These are phyloP conservation scores for Cladosporium halotolerans DNA, from an alignment of 2,329 filamentous ascomycete species.

Conservation along the genomic window DNA sequence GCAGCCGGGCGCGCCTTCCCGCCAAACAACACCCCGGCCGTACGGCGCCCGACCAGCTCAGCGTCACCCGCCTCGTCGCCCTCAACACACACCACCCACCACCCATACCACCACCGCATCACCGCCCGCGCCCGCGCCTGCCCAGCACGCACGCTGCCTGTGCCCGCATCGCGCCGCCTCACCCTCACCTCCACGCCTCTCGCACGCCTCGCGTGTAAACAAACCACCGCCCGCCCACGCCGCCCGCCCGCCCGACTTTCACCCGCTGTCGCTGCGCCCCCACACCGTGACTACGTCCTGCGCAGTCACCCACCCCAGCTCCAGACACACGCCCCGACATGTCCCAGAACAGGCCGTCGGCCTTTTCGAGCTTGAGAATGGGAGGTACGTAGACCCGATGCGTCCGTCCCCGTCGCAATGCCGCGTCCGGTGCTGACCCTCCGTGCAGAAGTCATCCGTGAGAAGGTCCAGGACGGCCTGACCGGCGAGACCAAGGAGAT, in stretches of 20 bases:
- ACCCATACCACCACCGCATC: background rate
- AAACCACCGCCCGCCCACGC: background rate
- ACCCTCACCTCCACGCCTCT: slow-evolving; percentile 14
- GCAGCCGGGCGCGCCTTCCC: slow-evolving; percentile 7
- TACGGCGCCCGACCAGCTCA: slow-evolving; percentile 7
- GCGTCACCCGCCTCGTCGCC: slow-evolving; percentile 1
- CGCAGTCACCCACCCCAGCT: background rate
- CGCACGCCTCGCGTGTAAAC: background rate
- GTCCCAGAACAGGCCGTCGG: slow-evolving; percentile 87
- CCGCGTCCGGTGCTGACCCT: slow-evolving; percentile 29
- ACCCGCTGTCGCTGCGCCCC: slow-evolving; percentile 2
- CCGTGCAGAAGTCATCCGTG: slow-evolving; percentile 80
- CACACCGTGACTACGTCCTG: background rate
- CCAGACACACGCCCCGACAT: slow-evolving; percentile 42
- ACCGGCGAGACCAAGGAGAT: slow-evolving; percentile 95
- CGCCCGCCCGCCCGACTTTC: slow-evolving; percentile 3
- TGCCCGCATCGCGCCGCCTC: slow-evolving; percentile 19
- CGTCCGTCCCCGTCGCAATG: slow-evolving; percentile 11
- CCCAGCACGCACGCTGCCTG: background rate
- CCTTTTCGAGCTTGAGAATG: slow-evolving; percentile 87
- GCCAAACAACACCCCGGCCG: slow-evolving; percentile 7
- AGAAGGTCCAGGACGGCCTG: slow-evolving; percentile 97
- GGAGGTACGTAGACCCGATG: slow-evolving; percentile 67
- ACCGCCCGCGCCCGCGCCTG: background rate
- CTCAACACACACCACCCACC: background rate